phyloP scores from a whole-genome alignment of 164 flowering plant species.

The Annona cherimola region DNA sequence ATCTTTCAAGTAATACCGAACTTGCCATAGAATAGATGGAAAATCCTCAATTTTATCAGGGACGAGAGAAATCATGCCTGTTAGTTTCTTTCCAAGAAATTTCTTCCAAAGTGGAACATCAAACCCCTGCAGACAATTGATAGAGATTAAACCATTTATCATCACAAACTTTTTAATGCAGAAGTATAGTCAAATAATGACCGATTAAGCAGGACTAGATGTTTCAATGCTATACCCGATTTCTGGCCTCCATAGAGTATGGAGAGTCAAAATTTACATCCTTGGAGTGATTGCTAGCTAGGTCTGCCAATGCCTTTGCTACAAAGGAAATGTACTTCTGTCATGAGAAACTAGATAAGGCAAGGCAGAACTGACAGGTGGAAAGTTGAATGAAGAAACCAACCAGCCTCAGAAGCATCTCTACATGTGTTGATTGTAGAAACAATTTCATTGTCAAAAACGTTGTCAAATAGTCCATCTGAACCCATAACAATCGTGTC shows the following conservation, averaged over 20 bases:
- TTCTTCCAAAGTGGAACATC: conserved; percentile 86
- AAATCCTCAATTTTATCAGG: background rate
- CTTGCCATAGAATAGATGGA: background rate
- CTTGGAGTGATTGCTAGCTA: conserved; percentile 67
- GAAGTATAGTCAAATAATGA: too few species aligned
- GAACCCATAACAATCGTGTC: conserved; percentile 86
- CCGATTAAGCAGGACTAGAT: too few species aligned
- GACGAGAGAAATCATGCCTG: conserved; percentile 35
- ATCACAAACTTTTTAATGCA: too few species aligned
- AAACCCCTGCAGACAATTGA: conserved; percentile 42
- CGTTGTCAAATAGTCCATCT: conserved; percentile 92
- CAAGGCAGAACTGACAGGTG: background rate
- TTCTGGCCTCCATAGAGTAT: conserved; percentile 68
- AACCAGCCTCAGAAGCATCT: conserved; percentile 72
- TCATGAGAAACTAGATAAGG: conserved; percentile 11
- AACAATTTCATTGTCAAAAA: conserved; percentile 71
- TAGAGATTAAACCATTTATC: background rate
- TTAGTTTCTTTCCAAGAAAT: conserved; percentile 68
- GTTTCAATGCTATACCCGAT: conserved; percentile 35
- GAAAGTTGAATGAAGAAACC: conserved; percentile 1
- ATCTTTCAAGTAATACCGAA: too few species aligned
- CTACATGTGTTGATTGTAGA: conserved; percentile 31
- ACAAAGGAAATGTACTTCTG: conserved; percentile 18
- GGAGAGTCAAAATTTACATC: conserved; percentile 80
- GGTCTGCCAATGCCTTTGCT: conserved; percentile 84